phyloP scores from a whole-genome alignment of 768 basidiomycete genomes.

The Mycena metata region DNA sequence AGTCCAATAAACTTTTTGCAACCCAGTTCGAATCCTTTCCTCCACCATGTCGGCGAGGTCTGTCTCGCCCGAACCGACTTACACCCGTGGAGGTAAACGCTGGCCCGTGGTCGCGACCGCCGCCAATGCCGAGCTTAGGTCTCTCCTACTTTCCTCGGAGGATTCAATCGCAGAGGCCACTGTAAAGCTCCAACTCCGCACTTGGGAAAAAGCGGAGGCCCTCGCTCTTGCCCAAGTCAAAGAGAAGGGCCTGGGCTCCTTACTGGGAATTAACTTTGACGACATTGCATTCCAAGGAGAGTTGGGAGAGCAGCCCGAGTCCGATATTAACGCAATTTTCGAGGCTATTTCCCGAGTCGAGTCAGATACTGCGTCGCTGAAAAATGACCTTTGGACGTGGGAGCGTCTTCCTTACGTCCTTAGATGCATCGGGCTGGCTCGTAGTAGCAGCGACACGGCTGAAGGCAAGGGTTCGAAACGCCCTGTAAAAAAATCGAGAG shows the following conservation, averaged over 20 bases:
- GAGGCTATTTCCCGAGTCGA: neutral
- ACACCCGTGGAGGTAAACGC: slow-evolving; percentile 7
- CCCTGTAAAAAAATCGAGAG: slow-evolving; percentile 27
- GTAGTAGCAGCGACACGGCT: neutral
- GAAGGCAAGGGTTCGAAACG: neutral
- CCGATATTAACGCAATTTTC: slow-evolving; percentile 13
- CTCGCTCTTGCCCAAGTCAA: slow-evolving; percentile 2
- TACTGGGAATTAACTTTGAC: slow-evolving; percentile 8
- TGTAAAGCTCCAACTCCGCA: slow-evolving; percentile 10
- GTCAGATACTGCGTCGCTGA: neutral
- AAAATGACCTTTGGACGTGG: slow-evolving; percentile 12
- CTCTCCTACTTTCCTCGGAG: slow-evolving; percentile 9
- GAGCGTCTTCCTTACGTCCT: slow-evolving; percentile 10
- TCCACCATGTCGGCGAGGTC: neutral
- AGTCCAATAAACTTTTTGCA: neutral
- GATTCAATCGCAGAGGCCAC: slow-evolving; percentile 4
- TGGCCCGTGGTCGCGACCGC: slow-evolving; percentile 22
- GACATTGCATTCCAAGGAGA: slow-evolving; percentile 3
- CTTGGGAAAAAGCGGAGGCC: slow-evolving; percentile 12
- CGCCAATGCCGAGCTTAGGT: slow-evolving; percentile 7
- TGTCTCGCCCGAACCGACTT: neutral
- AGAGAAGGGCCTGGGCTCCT: slow-evolving; percentile 1
- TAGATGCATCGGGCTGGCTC: slow-evolving; percentile 11
- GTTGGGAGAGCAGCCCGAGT: neutral
- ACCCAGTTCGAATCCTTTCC: too few species aligned